Evolutionary conservation across 2,329 filamentous ascomycete species (phyloP).

Genomic region (Cladosporium sp.): DNA sequence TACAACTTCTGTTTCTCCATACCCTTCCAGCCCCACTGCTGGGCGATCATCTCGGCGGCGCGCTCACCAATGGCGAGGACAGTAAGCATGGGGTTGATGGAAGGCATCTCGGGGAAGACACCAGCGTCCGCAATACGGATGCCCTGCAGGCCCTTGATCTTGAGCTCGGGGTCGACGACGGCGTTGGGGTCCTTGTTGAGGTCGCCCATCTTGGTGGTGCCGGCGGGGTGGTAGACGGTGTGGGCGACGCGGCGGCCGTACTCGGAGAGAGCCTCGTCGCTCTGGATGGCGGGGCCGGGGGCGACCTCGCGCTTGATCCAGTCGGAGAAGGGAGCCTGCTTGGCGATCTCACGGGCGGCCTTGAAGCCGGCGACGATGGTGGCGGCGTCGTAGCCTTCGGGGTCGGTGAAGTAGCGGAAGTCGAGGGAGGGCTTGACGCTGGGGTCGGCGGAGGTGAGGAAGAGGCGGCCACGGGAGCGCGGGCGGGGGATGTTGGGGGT

Average conservation of each 20-base stretch:
- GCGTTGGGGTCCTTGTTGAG: constrained; percentile 66
- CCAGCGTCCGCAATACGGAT: constrained; percentile 83
- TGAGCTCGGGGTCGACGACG: constrained; percentile 76
- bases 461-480: constrained; percentile 73
- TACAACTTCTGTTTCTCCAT: constrained; percentile 57
- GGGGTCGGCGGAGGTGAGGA: constrained; percentile 74
- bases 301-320: constrained; percentile 84
- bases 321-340: constrained; percentile 74
- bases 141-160: constrained; percentile 69
- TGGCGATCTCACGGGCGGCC: constrained; percentile 73
- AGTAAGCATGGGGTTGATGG: constrained; percentile 88
- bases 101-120: constrained; percentile 84
- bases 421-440: constrained; percentile 78
- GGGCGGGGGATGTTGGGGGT: constrained; percentile 87
- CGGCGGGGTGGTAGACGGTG: constrained; percentile 87
- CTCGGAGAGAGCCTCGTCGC: constrained; percentile 77
- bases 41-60: constrained; percentile 78
- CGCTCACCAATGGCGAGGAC: constrained; percentile 82
- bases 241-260: constrained; percentile 81
- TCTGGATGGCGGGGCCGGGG: constrained; percentile 70
- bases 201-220: constrained; percentile 89
- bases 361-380: constrained; percentile 76
- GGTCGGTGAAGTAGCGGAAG: constrained; percentile 87
- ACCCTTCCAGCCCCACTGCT: constrained; percentile 67
- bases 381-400: constrained; percentile 80